Evolutionary conservation across 2,329 filamentous ascomycete genomes (phyloP).

Genomic region (Waltergamsia citrina): DNA sequence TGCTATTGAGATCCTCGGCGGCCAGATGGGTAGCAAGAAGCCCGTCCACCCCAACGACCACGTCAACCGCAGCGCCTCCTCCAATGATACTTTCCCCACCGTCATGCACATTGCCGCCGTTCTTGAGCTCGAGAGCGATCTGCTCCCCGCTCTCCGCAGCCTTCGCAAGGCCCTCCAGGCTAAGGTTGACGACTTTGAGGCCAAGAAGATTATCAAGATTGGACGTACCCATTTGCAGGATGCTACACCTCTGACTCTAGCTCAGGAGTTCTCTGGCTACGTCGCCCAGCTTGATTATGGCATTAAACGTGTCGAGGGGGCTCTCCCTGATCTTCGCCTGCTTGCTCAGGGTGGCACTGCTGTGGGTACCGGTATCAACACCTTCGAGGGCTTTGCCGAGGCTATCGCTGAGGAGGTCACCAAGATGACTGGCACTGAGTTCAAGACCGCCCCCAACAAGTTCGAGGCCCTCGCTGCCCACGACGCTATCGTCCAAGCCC

Average conservation of each 20-base stretch:
- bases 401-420: constrained; percentile 82
- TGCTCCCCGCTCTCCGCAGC: constrained; percentile 74
- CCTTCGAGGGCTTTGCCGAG: constrained; percentile 91
- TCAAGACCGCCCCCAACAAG: constrained; percentile 97
- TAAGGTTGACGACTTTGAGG: constrained; percentile 82
- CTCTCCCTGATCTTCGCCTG: constrained; percentile 74
- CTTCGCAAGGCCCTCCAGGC: constrained; percentile 76
- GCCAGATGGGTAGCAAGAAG: constrained; percentile 92
- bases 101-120: constrained; percentile 99
- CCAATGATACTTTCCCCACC: constrained; percentile 98
- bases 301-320: constrained; percentile 75
- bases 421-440: constrained; percentile 87
- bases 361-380: constrained; percentile 96
- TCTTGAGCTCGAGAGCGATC: constrained; percentile 77
- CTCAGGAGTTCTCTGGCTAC: constrained; percentile 97
- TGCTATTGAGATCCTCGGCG: constrained; percentile 94
- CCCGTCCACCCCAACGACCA: constrained; percentile 99
- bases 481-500: constrained; percentile 90
- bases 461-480: constrained; percentile 95
- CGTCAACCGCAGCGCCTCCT: constrained; percentile 97
- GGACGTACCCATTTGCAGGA: constrained; percentile 96
- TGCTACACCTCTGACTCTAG: constrained; percentile 88
- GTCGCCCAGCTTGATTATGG: constrained; percentile 89
- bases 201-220: constrained; percentile 93
- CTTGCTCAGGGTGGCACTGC: constrained; percentile 94